Base-by-base conservation (phyloP, 2,329 filamentous ascomycete species). In the Venturia pyrina region DNA sequence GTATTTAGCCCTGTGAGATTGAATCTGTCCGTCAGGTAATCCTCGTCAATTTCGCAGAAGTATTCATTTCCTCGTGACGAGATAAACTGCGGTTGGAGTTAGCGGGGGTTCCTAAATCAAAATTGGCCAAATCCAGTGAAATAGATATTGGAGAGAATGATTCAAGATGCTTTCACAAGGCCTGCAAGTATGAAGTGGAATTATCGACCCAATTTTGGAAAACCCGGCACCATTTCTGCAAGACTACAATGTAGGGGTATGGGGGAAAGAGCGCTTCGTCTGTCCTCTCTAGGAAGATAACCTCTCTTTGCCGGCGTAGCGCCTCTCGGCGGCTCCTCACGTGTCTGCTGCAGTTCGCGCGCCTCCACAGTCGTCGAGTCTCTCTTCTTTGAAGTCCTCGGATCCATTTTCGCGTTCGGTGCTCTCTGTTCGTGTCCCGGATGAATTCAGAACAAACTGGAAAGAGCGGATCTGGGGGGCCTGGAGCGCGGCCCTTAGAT, bases 11-110 rank as follows among this genome's bases (percentile, higher is more conserved):
- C 95, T 0, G 95, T 99, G 68, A 99, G 82, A 79, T 99, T 99
- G 85, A 99, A 99, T 63, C 95, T 88, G 77, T 99, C 95, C 63
- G 93, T 98, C 60, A 99, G 84, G 78, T 99, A 99, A 73, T 99
- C 95, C 77, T 99, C 95, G 78, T 99, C 95, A 73, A 99, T 98
- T 76, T 99, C 95, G 85, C 95, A 99, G 74, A 98, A 99, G 79
- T 99, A 99, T 77, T 99, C 95, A 79, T 99, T 98, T 70, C 95
- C 95, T 66, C 95, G 87, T 6, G 93, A 96, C 5, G 93, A 97
- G 73, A 98, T 97, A 77, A 99, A 99, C 95, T 99, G 74, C 62
- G 10, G 5, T 8, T 7, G n/a, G 1, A 21, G 43, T 59, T 32
- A 59, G 53, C 32, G 37, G 10, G 37, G 32, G 53, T 32, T 59